Evolutionary conservation across 176 grass and related monocot genomes (phyloP), one percentile per base, ranked within the genome.

Genomic region (Zoysia japonica): DNA sequence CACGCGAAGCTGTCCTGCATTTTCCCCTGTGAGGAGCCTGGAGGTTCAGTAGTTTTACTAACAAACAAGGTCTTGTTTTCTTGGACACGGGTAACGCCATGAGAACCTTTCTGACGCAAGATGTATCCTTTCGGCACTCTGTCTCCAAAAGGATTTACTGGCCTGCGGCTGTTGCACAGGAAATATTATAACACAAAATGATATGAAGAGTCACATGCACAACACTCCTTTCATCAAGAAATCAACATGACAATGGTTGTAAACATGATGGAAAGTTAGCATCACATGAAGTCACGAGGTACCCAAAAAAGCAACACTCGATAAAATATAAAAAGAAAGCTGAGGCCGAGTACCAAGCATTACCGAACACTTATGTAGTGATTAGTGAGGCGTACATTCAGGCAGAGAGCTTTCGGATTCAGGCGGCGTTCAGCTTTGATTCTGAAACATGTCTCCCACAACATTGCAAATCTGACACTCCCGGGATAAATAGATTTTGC

Each of bases 401-500:
- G 14, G 49, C 14, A 41, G 48, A 40, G 9, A 65, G 2, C 36
- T 36, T 40, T 41, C 15, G 2, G 48, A 41, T 14, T 65, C 47
- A 65, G 67, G 42, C 57, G 49, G 66, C 5, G 1, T 72, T 48
- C 39, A 47, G n/a, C 19, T 70, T 50, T 20, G 37, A 65, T 16
- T 41, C 61, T 64, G 20, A 70, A 82, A 64, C 72, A 71, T 82
- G 79, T 77, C 72, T 16, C 48, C 85, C 73, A 77, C 47, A 64
- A 87, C 54, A 47, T 8, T 41, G 71, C 10, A 63, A 28, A 53
- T 61, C 53, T 3, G 56, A 41, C 78, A 76, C 71, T 68, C 85
- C 28, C 5, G 16, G 5, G 19, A 17, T 20, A 45, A 2, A 70
- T 47, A 74, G 13, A 74, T 69, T 64, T 71, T 71, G 55, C 51